Conservation (phyloP, 1,139 yeast genomes). For the Kurtzmaniella quercitrusa region DNA sequence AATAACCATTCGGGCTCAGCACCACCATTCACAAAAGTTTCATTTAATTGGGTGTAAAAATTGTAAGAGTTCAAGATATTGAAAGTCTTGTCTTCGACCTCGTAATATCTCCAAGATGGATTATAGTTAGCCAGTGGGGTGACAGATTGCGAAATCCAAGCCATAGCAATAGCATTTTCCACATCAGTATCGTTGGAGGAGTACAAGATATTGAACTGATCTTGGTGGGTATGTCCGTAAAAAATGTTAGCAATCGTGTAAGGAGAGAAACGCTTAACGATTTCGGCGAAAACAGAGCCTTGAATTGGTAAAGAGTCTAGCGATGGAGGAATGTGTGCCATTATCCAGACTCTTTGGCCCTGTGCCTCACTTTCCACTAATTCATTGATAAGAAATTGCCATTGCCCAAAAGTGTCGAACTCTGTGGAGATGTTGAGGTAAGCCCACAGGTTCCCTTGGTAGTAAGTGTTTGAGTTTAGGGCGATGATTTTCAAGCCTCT, state of each 20-base stretch:
- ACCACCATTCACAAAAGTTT: slow-evolving; percentile 45
- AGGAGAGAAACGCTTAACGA: slow-evolving; percentile 65
- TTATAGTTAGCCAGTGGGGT: slow-evolving; percentile 58
- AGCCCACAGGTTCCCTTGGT: slow-evolving; percentile 59
- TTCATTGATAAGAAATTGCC: slow-evolving; percentile 59
- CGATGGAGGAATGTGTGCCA: slow-evolving; percentile 63
- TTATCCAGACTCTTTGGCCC: slow-evolving; percentile 65
- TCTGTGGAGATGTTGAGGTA: slow-evolving; percentile 50
- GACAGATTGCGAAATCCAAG: slow-evolving; percentile 65
- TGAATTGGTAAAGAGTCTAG: slow-evolving; percentile 59
- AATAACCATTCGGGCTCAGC: slow-evolving; percentile 51
- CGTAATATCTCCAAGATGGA: slow-evolving; percentile 72
- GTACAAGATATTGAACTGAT: slow-evolving; percentile 59
- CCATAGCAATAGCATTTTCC: slow-evolving; percentile 47
- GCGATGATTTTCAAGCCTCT: slow-evolving; percentile 61
- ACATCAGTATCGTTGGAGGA: slow-evolving; percentile 34
- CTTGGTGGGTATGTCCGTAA: slow-evolving; percentile 71
- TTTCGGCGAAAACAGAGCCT: slow-evolving; percentile 50
- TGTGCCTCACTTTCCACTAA: slow-evolving; percentile 52
- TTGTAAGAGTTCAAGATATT: slow-evolving; percentile 57
- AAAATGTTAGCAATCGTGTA: slow-evolving; percentile 64
- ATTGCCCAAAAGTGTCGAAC: slow-evolving; percentile 62
- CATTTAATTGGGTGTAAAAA: slow-evolving; percentile 50
- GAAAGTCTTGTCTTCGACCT: slow-evolving; percentile 61
- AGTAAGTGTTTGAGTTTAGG: slow-evolving; percentile 64